Evolutionary conservation across 1,284 basidiomycete species (phyloP), one percentile per base, ranked within the genome.

Genomic region (Ustilago hordei): DNA sequence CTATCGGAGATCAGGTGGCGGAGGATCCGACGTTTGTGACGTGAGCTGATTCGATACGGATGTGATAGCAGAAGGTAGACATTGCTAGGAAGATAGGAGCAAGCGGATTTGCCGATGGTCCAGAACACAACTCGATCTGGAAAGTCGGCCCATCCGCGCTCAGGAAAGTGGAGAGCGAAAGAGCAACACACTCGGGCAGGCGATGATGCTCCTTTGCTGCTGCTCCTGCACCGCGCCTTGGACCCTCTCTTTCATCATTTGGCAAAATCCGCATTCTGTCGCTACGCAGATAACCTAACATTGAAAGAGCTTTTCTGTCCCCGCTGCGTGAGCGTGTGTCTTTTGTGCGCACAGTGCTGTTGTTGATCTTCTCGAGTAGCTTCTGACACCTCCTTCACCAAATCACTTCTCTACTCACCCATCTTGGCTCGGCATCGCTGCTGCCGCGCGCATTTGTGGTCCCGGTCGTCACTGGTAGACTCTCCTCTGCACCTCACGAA

Each of bases 101-200:
- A 62, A 45, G 43, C 47, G 34, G 47, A 56, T 55, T 35, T 23
- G 61, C 39, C 55, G 39, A 57, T 38, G 23, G 23, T 36, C 11
- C 23, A 45, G 36, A 11, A 31, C 43, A 19, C 43, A 19, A 45
- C n/a, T 11, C 48, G 39, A 23, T 43, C 55, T n/a, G 35, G 38
- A 43, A n/a, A 43, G 13, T 57, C 55, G 55, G 55, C 39, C 9
- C 8, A 41, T 57, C 38, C 43, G 55, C 38, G 4, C 41, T 13
- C 4, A 48, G 47, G 13, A 50, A 59, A 59, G 60, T 63, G 55
- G 50, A 68, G 59, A 35, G 23, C 50, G 52, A 63, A 28, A 60
- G 59, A 61, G 47, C 54, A 47, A 66, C 58, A 66, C 54, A 55
- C 55, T 64, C 43, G 53, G 54, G 50, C 43, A 12, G 53, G 38